Base-by-base conservation (phyloP, 179 eudicot genomes). In the Beta lomatogona region DNA sequence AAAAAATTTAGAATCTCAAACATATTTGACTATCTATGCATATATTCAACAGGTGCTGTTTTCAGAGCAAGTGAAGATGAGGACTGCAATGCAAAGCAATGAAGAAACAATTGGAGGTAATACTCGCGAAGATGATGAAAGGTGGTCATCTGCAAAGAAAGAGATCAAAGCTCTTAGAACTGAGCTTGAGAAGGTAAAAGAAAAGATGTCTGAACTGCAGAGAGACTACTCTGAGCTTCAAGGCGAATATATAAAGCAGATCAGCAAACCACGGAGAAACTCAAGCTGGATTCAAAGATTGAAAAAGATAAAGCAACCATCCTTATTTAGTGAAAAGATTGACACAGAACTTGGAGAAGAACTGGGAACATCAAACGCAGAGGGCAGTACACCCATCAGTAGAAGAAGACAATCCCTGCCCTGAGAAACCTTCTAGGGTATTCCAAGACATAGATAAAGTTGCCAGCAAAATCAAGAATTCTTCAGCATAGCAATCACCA, bases 21-120 rank as follows among this genome's bases (percentile, higher is more conserved):
- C 41, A 52, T 31, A 36, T 67, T 50, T 46, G 36, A 25, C 10
- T 59, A 45, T 21, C 59, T 6, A 63, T 44, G 65, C 59, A 60
- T 41, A 54, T 48, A 76, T 55, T 74, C 71, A 64, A 79, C 89
- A 90, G 93, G 93, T 91, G 48, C 73, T 89, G 78, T 89, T 91
- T 78, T 82, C 90, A 0, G 97, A 92, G 83, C 97, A 91, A 87
- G 85, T 84, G 66, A 91, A 91, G 77, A 82, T 91, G 79, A 88
- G 93, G 80, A 83, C 73, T 16, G 85, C 87, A 57, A 75, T 90
- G 85, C 89, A 88, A 77, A 82, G 85, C 55, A 87, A 86, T 84
- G 84, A 88, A 59, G 85, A 85, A 63, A 58, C 76, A 84, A 82
- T 67, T 25, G 79, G 60, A 61, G 83, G 79, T 70, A 86, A 77